These are phyloP conservation scores for Talaromyces pinophilus DNA, from an alignment of 2,329 filamentous ascomycete genomes.

Conservation along the genomic window DNA sequence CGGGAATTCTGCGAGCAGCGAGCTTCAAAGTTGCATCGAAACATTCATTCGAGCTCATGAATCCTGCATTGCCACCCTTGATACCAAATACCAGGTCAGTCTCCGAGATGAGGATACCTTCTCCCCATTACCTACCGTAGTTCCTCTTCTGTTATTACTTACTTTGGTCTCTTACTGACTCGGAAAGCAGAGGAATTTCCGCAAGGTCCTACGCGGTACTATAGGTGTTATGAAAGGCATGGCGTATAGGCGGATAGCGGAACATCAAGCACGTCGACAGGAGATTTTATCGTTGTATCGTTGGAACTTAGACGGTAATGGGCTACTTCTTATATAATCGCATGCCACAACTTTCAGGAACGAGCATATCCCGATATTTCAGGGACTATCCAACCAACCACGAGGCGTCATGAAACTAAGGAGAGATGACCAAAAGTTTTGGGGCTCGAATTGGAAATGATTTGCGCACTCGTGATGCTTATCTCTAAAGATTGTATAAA, in stretches of 20 bases:
- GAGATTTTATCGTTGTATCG: constrained; percentile 8
- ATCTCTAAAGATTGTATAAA: neutral
- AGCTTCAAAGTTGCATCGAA: constrained; percentile 1
- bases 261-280: constrained; percentile 12
- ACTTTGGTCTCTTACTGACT: neutral
- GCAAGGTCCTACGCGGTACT: constrained; percentile 7
- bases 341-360: neutral
- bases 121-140: neutral
- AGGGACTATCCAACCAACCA: neutral
- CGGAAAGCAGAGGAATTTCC: constrained; percentile 9
- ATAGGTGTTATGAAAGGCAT: neutral
- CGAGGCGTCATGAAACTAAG: too few species aligned
- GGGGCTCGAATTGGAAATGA: neutral
- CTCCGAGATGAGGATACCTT: neutral
- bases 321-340: constrained; percentile 2
- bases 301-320: constrained; percentile 7
- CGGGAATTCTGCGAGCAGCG: neutral
- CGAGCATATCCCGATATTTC: neutral
- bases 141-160: neutral
- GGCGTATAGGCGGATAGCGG: neutral
- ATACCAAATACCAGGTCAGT: constrained; percentile 14
- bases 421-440: neutral
- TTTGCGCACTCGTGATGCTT: neutral
- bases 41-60: constrained; percentile 9
- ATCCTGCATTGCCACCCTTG: constrained; percentile 12